Conservation (phyloP, 2,329 filamentous ascomycete genomes). For the Xylariaceae sp. region DNA sequence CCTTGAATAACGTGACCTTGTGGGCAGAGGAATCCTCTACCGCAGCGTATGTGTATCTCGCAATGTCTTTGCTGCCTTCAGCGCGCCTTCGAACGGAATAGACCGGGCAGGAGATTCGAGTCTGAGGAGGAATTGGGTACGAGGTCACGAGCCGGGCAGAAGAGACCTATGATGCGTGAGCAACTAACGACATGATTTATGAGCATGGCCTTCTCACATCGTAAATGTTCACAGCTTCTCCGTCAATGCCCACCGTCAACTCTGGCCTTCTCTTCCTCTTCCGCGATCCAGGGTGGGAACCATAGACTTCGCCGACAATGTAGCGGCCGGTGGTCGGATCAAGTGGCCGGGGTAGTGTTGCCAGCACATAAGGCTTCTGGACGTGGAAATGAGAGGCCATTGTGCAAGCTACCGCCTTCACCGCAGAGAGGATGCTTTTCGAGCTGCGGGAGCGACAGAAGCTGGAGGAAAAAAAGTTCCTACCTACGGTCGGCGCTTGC, state of each 20-base stretch:
- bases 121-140: constrained; percentile 59
- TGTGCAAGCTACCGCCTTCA: constrained; percentile 4
- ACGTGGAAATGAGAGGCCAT: constrained; percentile 57
- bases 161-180: constrained; percentile 39
- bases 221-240: constrained; percentile 58
- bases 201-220: constrained; percentile 43
- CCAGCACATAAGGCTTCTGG: constrained; percentile 57
- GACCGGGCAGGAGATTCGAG: constrained; percentile 54
- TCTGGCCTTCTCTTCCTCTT: constrained; percentile 58
- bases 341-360: constrained; percentile 50
- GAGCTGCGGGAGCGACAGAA: neutral
- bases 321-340: constrained; percentile 42
- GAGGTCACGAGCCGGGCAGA: constrained; percentile 56
- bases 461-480: constrained; percentile 20
- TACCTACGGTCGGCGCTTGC: no score
- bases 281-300: constrained; percentile 48
- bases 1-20: constrained; percentile 53
- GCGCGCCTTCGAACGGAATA: constrained; percentile 49
- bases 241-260: constrained; percentile 56
- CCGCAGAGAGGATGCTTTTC: neutral
- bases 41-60: constrained; percentile 55
- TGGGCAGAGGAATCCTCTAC: constrained; percentile 40
- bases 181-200: constrained; percentile 3
- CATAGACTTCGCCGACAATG: constrained; percentile 54
- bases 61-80: constrained; percentile 35